Evolutionary conservation across 225 moss, liverwort and hornwort species (phyloP).

Genomic region (Lunularia cruciata): DNA sequence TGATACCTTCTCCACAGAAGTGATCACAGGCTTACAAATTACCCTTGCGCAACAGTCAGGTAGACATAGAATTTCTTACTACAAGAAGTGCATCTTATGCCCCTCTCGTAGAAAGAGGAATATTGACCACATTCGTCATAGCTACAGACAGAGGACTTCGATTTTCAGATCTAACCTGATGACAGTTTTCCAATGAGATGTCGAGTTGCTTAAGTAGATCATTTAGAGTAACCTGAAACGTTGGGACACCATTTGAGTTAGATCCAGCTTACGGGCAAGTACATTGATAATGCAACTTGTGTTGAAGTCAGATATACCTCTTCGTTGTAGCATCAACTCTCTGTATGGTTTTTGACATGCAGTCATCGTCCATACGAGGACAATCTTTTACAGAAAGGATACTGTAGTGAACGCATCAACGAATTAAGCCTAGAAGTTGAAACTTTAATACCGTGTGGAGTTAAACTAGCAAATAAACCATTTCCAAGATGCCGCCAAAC

Average conservation of each 20-base stretch:
- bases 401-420: neutral
- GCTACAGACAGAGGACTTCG: too few species aligned
- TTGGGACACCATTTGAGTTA: neutral
- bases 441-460: neutral
- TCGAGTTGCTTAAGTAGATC: constrained; percentile 27
- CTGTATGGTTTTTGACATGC: too few species aligned
- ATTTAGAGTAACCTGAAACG: constrained; percentile 23
- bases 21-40: neutral
- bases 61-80: neutral
- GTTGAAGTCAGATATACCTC: neutral
- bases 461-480: neutral
- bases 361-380: neutral
- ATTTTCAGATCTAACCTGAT: constrained; percentile 16
- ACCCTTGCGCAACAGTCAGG: neutral
- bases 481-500: neutral
- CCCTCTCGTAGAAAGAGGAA: too few species aligned
- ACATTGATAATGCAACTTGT: neutral
- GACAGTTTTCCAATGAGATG: constrained; percentile 9
- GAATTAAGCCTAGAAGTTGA: neutral
- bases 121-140: too few species aligned
- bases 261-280: neutral
- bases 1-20: neutral
- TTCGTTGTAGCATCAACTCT: too few species aligned
- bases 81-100: too few species aligned
- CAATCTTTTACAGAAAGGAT: neutral